These are phyloP conservation scores for Aphanomyces cochlioides DNA, from an alignment of 352 stramenopile species.

Conservation along the genomic window DNA sequence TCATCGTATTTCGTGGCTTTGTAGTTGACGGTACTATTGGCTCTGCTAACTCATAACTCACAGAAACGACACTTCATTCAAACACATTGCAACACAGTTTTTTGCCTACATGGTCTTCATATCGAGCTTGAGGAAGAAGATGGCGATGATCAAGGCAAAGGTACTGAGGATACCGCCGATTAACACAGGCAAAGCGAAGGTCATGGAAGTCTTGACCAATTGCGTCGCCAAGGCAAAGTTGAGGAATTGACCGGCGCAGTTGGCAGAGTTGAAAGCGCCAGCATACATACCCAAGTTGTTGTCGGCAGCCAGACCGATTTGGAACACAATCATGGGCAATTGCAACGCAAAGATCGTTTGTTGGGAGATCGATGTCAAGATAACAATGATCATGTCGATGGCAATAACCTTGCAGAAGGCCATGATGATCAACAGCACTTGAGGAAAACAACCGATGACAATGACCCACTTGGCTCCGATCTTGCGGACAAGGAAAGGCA, in stretches of 20 bases:
- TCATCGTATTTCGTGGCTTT: background rate
- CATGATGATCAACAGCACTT: constrained; percentile 52
- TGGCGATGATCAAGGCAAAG: constrained; percentile 44
- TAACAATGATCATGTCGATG: constrained; percentile 47
- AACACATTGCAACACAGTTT: too few species aligned
- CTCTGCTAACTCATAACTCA: too few species aligned
- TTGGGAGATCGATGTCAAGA: constrained; percentile 47
- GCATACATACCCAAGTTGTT: constrained; percentile 65
- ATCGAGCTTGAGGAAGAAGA: background rate
- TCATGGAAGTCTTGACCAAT: constrained; percentile 59
- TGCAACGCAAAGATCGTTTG: constrained; percentile 22
- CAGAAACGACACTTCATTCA: too few species aligned
- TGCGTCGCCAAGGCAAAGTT: constrained; percentile 61
- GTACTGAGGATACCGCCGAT: constrained; percentile 61
- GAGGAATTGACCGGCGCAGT: constrained; percentile 63
- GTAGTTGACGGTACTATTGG: too few species aligned
- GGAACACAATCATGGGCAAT: constrained; percentile 16
- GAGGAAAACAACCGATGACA: constrained; percentile 43
- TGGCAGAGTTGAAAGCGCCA: constrained; percentile 68
- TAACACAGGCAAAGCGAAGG: constrained; percentile 62
- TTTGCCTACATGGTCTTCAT: background rate
- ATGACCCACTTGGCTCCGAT: constrained; percentile 46
- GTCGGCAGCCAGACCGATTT: constrained; percentile 14
- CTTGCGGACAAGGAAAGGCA: constrained; percentile 46
- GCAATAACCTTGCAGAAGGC: constrained; percentile 43